These are phyloP conservation scores for Euphorbia lathyris DNA, from an alignment of 345 rosid species.

Conservation along the genomic window DNA sequence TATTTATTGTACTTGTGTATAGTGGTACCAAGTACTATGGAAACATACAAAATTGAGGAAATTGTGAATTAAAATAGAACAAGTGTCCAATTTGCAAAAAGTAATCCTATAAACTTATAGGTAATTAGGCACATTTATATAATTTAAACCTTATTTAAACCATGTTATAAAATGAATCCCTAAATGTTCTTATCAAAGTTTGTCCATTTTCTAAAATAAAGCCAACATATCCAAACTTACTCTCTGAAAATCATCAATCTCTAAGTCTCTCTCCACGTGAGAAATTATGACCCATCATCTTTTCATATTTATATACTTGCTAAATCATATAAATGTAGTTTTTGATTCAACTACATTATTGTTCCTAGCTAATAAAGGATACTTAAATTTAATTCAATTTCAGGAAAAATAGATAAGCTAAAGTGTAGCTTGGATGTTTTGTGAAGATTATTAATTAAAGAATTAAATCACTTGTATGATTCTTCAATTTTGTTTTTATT, in stretches of 20 bases:
- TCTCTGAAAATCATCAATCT: slow-evolving; percentile 14
- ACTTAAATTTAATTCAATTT: background rate
- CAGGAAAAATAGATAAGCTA: too few species aligned
- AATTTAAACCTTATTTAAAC: slow-evolving; percentile 30
- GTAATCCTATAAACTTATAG: background rate
- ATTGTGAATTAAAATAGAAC: background rate
- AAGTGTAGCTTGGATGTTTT: too few species aligned
- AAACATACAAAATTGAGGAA: background rate
- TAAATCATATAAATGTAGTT: background rate
- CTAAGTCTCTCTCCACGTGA: slow-evolving; percentile 19
- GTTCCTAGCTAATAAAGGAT: background rate
- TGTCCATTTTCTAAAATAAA: slow-evolving; percentile 31
- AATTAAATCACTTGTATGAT: too few species aligned
- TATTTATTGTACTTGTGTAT: background rate
- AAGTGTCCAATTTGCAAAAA: slow-evolving; percentile 8
- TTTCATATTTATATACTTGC: background rate
- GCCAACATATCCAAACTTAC: slow-evolving; percentile 29
- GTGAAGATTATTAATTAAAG: too few species aligned
- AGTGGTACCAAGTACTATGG: background rate
- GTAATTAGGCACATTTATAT: background rate
- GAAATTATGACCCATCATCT: slow-evolving; percentile 1
- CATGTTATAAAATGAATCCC: slow-evolving; percentile 12
- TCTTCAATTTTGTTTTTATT: too few species aligned
- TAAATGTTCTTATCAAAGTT: slow-evolving; percentile 18
- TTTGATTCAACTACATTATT: background rate